These are phyloP conservation scores for Herpotrichia juniperi DNA, from an alignment of 2,329 filamentous ascomycete species.

Conservation along the genomic window DNA sequence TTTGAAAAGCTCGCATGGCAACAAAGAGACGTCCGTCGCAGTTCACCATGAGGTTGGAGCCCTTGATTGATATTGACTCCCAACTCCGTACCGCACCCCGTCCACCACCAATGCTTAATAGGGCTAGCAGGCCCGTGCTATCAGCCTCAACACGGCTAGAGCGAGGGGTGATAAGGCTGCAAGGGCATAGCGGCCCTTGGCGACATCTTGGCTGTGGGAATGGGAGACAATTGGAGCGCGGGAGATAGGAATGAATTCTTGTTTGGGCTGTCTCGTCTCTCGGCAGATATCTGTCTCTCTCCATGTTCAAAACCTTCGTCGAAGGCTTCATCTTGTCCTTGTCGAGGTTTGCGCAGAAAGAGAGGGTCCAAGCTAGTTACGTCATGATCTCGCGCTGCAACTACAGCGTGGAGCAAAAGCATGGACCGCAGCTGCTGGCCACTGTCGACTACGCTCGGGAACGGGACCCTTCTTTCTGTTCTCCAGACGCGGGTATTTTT, in stretches of 20 bases:
- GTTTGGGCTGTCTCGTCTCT: background rate
- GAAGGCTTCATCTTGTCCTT: background rate
- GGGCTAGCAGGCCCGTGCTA: background rate
- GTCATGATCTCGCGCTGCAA: conserved; percentile 2
- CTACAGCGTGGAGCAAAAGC: conserved; percentile 1
- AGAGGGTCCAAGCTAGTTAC: conserved; percentile 1
- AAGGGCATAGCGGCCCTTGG: background rate
- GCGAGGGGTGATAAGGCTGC: conserved; percentile 1
- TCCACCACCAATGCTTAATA: background rate
- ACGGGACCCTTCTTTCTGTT: background rate
- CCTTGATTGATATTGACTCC: background rate
- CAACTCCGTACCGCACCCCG: background rate
- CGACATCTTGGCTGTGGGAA: background rate
- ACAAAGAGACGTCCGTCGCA: background rate
- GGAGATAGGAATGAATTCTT: background rate
- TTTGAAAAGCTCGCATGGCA: background rate
- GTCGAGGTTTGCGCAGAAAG: background rate
- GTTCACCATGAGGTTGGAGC: background rate
- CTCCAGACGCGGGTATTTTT: conserved; percentile 5
- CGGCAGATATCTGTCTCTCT: too few species aligned
- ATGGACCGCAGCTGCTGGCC: background rate
- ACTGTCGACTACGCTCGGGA: background rate
- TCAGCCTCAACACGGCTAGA: conserved; percentile 1
- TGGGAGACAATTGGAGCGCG: background rate
- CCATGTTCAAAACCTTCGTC: background rate